A percentile compares a stretch with the other conserved stretches of the same genome.
These are phyloP conservation scores for Chlamydomonas sp. DNA, from an alignment of 139 green algal genomes.

Conservation along the genomic window DNA sequence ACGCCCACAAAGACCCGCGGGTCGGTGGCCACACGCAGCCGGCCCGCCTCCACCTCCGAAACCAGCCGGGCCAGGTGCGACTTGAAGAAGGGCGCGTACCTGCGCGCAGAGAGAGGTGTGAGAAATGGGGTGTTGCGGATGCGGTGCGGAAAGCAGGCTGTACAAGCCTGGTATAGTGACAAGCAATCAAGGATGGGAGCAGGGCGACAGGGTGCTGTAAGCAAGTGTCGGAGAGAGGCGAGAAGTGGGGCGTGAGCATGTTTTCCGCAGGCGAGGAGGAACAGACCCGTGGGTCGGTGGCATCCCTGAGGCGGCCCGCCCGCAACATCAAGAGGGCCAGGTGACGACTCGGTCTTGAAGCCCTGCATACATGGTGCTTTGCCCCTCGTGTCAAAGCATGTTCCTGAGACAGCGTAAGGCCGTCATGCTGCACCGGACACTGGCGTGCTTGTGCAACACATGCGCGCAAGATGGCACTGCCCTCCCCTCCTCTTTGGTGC, in stretches of 20 bases:
- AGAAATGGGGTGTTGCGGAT: background rate
- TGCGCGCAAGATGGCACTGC: background rate
- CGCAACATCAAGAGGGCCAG: too few species aligned
- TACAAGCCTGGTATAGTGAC: background rate
- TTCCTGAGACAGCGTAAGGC: background rate
- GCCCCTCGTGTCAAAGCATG: background rate
- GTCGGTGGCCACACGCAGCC: slow-evolving; percentile 61
- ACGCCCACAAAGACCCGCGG: slow-evolving; percentile 62
- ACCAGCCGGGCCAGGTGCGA: slow-evolving; percentile 60
- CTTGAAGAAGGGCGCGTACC: slow-evolving; percentile 41
- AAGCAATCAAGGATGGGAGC: background rate
- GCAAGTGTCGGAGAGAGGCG: too few species aligned
- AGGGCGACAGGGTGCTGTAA: background rate
- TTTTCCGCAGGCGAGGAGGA: too few species aligned
- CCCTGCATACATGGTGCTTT: too few species aligned
- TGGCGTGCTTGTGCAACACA: background rate
- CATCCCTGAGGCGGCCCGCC: too few species aligned
- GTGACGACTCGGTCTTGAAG: too few species aligned
- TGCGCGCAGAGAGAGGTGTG: background rate
- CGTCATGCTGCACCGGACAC: background rate
- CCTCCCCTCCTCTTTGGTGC: background rate
- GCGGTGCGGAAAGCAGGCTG: background rate
- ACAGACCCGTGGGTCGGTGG: too few species aligned
- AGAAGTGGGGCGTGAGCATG: too few species aligned
- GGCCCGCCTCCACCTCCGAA: slow-evolving; percentile 38